Evolutionary conservation across 225 moss, liverwort and hornwort genomes (phyloP).

Genomic region (Ulota crispa): DNA sequence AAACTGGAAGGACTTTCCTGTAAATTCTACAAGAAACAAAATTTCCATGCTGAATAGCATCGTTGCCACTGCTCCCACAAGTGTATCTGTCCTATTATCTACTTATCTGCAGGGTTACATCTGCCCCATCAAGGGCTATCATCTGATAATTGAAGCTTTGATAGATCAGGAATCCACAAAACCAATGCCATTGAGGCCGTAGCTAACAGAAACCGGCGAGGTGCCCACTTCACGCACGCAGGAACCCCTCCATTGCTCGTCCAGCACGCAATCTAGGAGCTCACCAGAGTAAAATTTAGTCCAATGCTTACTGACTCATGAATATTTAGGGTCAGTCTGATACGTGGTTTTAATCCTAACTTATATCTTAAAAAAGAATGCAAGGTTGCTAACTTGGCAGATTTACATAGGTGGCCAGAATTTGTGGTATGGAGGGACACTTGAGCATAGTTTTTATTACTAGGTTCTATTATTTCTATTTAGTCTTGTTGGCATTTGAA

Average conservation of each 20-base stretch:
- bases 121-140: conserved; percentile 32
- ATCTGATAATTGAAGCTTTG: conserved; percentile 58
- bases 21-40: conserved; percentile 18
- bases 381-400: not conserved
- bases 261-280: conserved; percentile 79
- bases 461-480: not conserved
- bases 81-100: not conserved
- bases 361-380: not conserved
- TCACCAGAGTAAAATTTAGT: conserved; percentile 10
- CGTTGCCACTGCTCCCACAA: not conserved
- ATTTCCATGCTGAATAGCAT: conserved; percentile 11
- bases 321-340: not conserved
- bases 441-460: not conserved
- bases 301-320: not conserved
- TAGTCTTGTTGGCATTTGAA: not conserved
- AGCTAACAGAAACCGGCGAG: conserved; percentile 90
- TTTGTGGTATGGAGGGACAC: not conserved
- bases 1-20: not conserved
- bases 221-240: conserved; percentile 95
- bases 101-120: not conserved
- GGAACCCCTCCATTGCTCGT: conserved; percentile 83
- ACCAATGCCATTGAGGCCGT: conserved; percentile 79
- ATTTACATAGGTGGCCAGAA: not conserved
- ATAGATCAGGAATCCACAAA: conserved; percentile 87
- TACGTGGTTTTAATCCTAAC: not conserved